Evolutionary conservation across 176 grass and related monocot genomes (phyloP), one percentile per base, ranked within the genome.

Genomic region (Rhynchospora pubera): DNA sequence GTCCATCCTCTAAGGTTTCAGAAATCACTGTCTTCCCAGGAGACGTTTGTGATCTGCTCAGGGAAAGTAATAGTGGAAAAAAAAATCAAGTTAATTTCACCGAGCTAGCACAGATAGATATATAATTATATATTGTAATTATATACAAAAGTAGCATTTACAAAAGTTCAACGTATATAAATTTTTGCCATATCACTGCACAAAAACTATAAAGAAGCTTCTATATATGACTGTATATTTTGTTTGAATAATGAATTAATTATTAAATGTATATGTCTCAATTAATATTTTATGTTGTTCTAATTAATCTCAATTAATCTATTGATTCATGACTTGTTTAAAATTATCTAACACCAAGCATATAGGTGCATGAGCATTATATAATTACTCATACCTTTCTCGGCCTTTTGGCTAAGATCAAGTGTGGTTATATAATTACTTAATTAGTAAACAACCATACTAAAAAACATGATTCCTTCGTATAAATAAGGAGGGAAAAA

Each of bases 391-490:
- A 85, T 88, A 88, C 87, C 87, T 85, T 88, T 88, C 87, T 88
- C 83, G 83, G 77, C 77, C 87, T 88, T 88, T 88, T 88, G 87
- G 87, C 87, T 88, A 88, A 88, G 82, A 88, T 88, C 87, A 88
- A 88, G 87, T 88, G 46, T 74, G 9, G 69, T 21, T 74, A 67
- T 28, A 28, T 28, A 28, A 28, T 28, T 28, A 28, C 1, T 28
- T n/a, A n/a, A n/a, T n/a, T n/a, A n/a, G 11, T 51, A 47, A 28
- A 51, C 65, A 26, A 28, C n/a, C 69, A 23, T 73, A 5, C 19
- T 72, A 74, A 74, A 74, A 51, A 24, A 23, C n/a, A 73, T 50
- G n/a, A 6, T 23, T 74, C 50, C 4, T n/a, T 71, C 67, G 1
- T 5, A 39, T 39, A 3, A 39, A 21, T 50, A 72, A 57, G 9